These are phyloP conservation scores for Anacardium occidentale DNA, from an alignment of 345 rosid species.

Conservation along the genomic window DNA sequence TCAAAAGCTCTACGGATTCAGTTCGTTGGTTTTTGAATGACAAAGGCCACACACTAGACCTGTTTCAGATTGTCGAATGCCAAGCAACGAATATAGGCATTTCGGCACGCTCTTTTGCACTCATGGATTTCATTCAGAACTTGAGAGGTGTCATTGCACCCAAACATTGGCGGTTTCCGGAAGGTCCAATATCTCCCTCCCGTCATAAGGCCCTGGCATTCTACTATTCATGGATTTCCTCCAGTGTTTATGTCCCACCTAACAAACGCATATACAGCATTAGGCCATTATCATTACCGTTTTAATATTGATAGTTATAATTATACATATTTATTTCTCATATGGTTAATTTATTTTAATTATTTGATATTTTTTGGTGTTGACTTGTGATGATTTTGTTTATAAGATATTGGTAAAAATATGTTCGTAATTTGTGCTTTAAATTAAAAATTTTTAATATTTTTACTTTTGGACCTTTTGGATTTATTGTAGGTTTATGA, in stretches of 20 bases:
- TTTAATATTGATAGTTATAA: too few relatives aligned
- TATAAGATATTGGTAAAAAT: too few relatives aligned
- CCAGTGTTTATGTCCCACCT: slow-evolving; percentile 43
- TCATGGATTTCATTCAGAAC: slow-evolving; percentile 48
- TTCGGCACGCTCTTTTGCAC: slow-evolving; percentile 48
- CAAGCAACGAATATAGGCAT: slow-evolving; percentile 50
- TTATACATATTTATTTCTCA: too few relatives aligned
- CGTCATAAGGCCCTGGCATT: slow-evolving; percentile 67
- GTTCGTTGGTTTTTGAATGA: slow-evolving; percentile 49
- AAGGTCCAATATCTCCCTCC: slow-evolving; percentile 74
- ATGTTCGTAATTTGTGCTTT: too few relatives aligned
- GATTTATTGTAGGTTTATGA: too few relatives aligned
- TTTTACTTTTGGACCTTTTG: too few relatives aligned
- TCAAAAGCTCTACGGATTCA: background rate
- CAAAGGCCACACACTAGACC: slow-evolving; percentile 62
- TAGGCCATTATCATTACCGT: too few relatives aligned
- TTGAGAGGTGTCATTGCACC: slow-evolving; percentile 58
- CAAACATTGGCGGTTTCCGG: slow-evolving; percentile 79
- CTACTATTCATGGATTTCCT: slow-evolving; percentile 53
- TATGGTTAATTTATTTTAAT: too few relatives aligned
- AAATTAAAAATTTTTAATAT: too few relatives aligned
- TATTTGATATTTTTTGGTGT: too few relatives aligned
- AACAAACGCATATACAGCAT: background rate
- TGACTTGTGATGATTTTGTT: too few relatives aligned
- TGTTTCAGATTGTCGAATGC: slow-evolving; percentile 53